Base-by-base conservation (phyloP, 257 asterid genomes). In the Scutellaria minor region DNA sequence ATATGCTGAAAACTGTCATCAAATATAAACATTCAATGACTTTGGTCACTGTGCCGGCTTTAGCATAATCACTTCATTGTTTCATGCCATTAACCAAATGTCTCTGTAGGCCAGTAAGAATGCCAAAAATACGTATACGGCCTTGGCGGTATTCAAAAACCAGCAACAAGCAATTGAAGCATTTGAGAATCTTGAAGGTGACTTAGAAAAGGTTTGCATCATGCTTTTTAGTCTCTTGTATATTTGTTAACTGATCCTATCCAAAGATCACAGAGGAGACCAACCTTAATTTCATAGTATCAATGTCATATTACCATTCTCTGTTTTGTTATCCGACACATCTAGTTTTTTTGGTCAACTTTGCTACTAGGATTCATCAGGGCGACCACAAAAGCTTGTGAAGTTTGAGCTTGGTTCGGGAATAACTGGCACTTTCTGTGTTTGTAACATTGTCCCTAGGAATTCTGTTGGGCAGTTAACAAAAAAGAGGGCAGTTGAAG, bases 141-240 rank as follows among this genome's bases (percentile, higher is more conserved):
- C 92, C 57, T 76, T 81, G 6, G 93, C 86, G 50, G 79, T 78
- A 66, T 95, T 88, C 82, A 78, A 78, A 79, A 83, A 70, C 83
- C 81, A 76, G 76, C 86, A 83, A 70, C 95, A 83, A 75, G 97
- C 98, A 66, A 67, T 69, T 62, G 83, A 82, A 83, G 85, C 95
- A 35, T 95, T 87, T 73, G 79, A 82, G 39, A 71, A 72, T 65
- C 84, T 95, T 71, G 87, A 87, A 53, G 99, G 97, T 47, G 66
- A 63, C 68, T 62, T 64, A 53, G 92, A 80, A 24, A 86, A 89
- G 96, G 98, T 91, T 63, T 59, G 70, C 65, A 9, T 42, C 20
- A 59, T 59, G 57, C 47, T 40, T 40, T 22, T 24, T 66, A 53
- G 8, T 44, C 15, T 66, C 15, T 20, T 18, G 45, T 51, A 31